Base-by-base conservation (phyloP, 495 filamentous ascomycete species). In the Ascobolus immersus region DNA sequence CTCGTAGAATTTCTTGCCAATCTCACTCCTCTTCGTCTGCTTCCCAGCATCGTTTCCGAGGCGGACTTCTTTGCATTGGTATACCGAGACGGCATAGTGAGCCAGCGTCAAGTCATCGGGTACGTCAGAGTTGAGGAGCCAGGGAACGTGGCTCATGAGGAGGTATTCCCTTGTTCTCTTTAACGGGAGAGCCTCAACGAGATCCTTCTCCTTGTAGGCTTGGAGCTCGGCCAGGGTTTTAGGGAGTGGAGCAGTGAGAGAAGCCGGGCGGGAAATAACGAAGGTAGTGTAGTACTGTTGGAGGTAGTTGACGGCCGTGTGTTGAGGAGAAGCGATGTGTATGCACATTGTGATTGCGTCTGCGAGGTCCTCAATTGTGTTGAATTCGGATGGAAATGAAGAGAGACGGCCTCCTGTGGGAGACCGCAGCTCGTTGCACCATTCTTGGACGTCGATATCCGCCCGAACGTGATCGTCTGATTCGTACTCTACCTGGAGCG, bases 261-360 rank as follows among this genome's bases (percentile, higher is more conserved):
- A 41, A 6, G 58, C 46, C 1, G 58, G 58, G 37, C 60, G 60
- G 28, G 51, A 47, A 17, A 52, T 39, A 4, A 62, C 59, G 31
- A 61, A 62, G 17, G 37, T 33, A 17, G 56, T 52, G 49, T 62
- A 62, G 39, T 56, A 62, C 34, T 59, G 50, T 32, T 61, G 58
- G 1, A 62, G 50, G 41, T 62, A 62, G 39, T 62, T 62, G 23
- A 61, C 49, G 18, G 58, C 55, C 12, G 51, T 57, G 46, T 61
- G 59, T 35, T 53, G 59, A 0, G 58, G 57, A 4, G 59, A 43
- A 15, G 59, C 59, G 32, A 58, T 56, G 46, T 60, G 55, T 40
- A 62, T 60, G 48, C 57, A 61, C 59, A 62, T 61, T 13, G 59
- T 62, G 3, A 27, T 3, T 27, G 24, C 24, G 14, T 27, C 24